Base-by-base conservation (phyloP, 208 protist species). In the Novymonas esmeraldas region DNA sequence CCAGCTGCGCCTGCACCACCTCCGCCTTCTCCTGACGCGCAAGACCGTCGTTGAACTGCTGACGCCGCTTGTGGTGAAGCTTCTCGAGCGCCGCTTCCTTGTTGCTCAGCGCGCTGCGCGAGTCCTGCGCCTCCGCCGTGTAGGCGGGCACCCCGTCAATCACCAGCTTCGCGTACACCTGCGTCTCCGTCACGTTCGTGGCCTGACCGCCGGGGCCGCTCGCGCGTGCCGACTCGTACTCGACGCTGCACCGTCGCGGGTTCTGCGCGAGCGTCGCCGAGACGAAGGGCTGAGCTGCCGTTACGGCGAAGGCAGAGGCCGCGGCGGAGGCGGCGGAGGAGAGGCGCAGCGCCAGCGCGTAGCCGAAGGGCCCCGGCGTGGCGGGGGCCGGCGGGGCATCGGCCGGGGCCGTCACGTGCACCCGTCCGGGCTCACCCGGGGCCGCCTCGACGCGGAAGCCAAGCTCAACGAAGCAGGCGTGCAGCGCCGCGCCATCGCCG, bases 161-260 rank as follows among this genome's bases (percentile, higher is more conserved):
- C 24, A 14, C 49, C 44, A 95, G 70, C 74, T 84, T 85, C n/a
- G 89, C 89, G 44, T 84, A 87, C 22, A 97, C 79, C 63, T 95
- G 93, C 14, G 90, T 97, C 73, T 97, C 90, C 0, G 86, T 76
- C 2, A 95, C 90, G 55, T 97, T 97, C 3, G 78, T 81, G 4
- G 93, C 90, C 70, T 97, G 93, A 36, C 93, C 93, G 29, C 93
- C 93, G 0, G 93, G 93, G 14, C 89, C 89, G 64, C 88, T 93
- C 33, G 89, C 76, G 14, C 90, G 85, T 14, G 88, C 86, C 31
- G 87, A 90, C 10, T 95, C 90, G 78, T 86, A 95, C 3, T 67
- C 58, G 31, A 93, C 71, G 6, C 9, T 46, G 41, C 68, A 64
- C 46, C 92, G 89, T 10, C 76, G 31, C 2, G 34, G 2, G 56